A percentile compares a stretch with the other conserved stretches of the same genome.
Conservation (phyloP, 257 asterid species). For the Solanum bulbocastanum region DNA sequence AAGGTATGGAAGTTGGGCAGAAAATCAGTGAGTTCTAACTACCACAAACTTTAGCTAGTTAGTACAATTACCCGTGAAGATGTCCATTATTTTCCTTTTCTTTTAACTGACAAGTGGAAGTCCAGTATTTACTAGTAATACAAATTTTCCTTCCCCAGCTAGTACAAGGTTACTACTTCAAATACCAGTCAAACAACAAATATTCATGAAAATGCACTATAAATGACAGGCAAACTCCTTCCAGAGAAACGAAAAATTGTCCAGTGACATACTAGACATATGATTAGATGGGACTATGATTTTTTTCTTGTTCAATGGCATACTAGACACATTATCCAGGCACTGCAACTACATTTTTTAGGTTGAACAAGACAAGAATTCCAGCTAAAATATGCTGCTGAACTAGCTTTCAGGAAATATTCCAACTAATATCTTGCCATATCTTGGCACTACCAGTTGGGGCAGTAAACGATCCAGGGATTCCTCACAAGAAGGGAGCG, state of each 20-base stretch:
- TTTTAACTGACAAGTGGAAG: neutral
- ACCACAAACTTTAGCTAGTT: neutral
- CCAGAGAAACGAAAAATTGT: neutral
- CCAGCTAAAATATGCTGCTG: neutral
- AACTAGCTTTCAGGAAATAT: neutral
- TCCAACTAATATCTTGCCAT: neutral
- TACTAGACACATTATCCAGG: neutral
- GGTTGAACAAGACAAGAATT: neutral
- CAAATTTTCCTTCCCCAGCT: neutral
- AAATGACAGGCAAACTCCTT: neutral
- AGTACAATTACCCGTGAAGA: neutral
- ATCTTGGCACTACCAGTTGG: neutral
- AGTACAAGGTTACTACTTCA: neutral
- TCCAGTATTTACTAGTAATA: neutral
- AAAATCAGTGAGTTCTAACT: neutral
- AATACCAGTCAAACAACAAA: neutral
- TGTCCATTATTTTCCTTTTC: neutral
- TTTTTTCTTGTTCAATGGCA: neutral
- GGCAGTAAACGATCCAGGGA: neutral
- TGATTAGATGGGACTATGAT: neutral
- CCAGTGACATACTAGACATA: neutral
- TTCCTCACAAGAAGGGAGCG: neutral
- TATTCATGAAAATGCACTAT: neutral
- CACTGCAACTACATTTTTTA: neutral
- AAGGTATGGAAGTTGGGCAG: conserved; percentile 5